A percentile compares a stretch with the other conserved stretches of the same genome.
Conservation (phyloP, 2,329 filamentous ascomycete species). For the Dichotomopilus funicola region DNA sequence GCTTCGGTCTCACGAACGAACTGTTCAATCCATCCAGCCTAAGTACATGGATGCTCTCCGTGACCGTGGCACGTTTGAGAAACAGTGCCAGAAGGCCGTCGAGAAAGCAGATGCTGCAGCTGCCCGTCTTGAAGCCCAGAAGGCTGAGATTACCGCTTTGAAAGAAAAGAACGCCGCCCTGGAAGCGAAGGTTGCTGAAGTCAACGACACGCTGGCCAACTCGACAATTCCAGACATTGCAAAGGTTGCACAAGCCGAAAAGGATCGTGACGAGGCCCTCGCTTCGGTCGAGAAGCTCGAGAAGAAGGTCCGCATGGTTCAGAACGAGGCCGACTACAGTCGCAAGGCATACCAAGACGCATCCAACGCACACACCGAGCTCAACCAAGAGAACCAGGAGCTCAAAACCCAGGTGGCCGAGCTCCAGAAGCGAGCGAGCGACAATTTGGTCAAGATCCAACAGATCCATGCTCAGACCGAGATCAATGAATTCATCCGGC, state of each 20-base stretch:
- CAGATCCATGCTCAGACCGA: slow-evolving; percentile 37
- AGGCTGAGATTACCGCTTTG: slow-evolving; percentile 33
- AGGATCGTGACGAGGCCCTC: slow-evolving; percentile 35
- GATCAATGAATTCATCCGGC: slow-evolving; percentile 30
- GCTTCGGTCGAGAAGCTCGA: slow-evolving; percentile 35
- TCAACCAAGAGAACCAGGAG: slow-evolving; percentile 26
- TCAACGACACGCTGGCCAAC: slow-evolving; percentile 29
- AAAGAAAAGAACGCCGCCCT: slow-evolving; percentile 33
- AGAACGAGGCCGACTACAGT: slow-evolving; percentile 50
- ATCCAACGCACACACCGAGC: slow-evolving; percentile 40
- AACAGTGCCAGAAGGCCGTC: slow-evolving; percentile 34
- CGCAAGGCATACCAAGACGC: slow-evolving; percentile 54
- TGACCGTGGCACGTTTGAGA: slow-evolving; percentile 44
- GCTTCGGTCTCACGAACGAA: slow-evolving; percentile 40
- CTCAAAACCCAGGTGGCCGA: slow-evolving; percentile 37
- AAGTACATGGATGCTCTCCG: slow-evolving; percentile 44
- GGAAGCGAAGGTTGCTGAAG: slow-evolving; percentile 33
- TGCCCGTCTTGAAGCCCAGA: slow-evolving; percentile 34
- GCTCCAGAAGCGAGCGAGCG: slow-evolving; percentile 38
- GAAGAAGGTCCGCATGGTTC: slow-evolving; percentile 30
- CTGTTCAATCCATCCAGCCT: slow-evolving; percentile 39
- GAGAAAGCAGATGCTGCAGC: slow-evolving; percentile 32
- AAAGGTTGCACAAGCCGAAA: slow-evolving; percentile 36
- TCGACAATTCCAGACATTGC: slow-evolving; percentile 34
- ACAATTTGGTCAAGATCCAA: slow-evolving; percentile 43